Evolutionary conservation across 495 filamentous ascomycete genomes (phyloP).

Genomic region (Podospora conica): DNA sequence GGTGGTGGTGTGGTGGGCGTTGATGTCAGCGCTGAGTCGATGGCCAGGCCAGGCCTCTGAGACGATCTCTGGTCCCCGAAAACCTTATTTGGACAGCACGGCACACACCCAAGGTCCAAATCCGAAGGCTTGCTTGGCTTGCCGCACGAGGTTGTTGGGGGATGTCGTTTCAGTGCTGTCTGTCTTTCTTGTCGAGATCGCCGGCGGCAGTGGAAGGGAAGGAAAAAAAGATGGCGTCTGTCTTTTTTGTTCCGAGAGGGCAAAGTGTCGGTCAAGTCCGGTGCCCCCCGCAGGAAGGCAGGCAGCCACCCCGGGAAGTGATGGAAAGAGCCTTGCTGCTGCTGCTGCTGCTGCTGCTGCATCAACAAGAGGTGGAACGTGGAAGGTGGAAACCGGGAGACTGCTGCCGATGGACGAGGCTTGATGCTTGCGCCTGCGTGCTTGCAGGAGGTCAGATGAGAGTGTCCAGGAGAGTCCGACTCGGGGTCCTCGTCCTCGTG

Average conservation of each 20-base stretch:
- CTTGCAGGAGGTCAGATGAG: background rate
- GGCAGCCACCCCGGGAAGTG: background rate
- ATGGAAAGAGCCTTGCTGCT: no score
- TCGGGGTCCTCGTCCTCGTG: background rate
- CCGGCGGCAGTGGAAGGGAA: background rate
- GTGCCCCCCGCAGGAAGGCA: no score
- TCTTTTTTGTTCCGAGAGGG: no score
- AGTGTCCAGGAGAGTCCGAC: background rate
- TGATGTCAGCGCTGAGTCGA: background rate
- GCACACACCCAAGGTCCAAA: background rate
- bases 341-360: no score
- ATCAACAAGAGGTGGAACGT: no score
- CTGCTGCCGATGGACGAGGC: background rate
- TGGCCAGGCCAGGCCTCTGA: background rate
- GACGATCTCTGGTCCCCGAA: slow-evolving; percentile 4
- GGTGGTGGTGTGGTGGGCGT: background rate
- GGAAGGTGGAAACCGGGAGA: no score
- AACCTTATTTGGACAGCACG: slow-evolving; percentile 9
- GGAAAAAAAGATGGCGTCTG: background rate
- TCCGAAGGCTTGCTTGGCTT: background rate
- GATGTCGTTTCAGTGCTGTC: background rate
- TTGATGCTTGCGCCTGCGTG: background rate
- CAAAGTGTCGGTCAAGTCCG: no score
- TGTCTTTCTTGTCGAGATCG: no score
- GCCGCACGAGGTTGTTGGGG: background rate